Evolutionary conservation across 169 alveolate genomes (phyloP).

Genomic region (Cryptosporidium parvum): DNA sequence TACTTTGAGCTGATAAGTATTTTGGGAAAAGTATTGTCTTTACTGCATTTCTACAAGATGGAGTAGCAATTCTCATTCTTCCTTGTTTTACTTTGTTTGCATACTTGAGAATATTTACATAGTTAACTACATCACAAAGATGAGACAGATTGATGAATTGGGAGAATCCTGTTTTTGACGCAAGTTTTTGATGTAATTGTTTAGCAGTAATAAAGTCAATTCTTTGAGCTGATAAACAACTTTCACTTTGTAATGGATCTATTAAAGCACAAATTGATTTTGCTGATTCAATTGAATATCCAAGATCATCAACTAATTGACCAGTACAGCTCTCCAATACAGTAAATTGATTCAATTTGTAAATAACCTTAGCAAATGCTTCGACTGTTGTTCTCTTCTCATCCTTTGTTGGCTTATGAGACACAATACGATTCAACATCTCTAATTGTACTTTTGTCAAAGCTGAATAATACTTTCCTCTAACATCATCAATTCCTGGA

Average conservation of each 20-base stretch:
- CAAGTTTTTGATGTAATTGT: slow-evolving; percentile 63
- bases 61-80: slow-evolving; percentile 69
- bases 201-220: slow-evolving; percentile 58
- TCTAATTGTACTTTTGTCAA: slow-evolving; percentile 60
- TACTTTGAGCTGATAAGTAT: slow-evolving; percentile 55
- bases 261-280: slow-evolving; percentile 61
- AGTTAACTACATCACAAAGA: slow-evolving; percentile 57
- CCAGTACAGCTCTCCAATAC: slow-evolving; percentile 70
- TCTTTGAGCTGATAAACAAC: slow-evolving; percentile 67
- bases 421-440: slow-evolving; percentile 38
- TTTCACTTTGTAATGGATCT: slow-evolving; percentile 72
- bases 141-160: slow-evolving; percentile 66
- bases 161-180: slow-evolving; percentile 15
- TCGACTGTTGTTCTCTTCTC: slow-evolving; percentile 67
- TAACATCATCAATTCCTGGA: slow-evolving; percentile 69
- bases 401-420: slow-evolving; percentile 52
- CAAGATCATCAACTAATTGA: slow-evolving; percentile 51
- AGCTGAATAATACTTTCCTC: slow-evolving; percentile 56
- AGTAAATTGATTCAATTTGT: slow-evolving; percentile 56
- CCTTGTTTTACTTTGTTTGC: slow-evolving; percentile 56
- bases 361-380: slow-evolving; percentile 66
- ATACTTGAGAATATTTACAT: slow-evolving; percentile 64
- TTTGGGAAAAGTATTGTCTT: slow-evolving; percentile 59
- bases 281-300: slow-evolving; percentile 46
- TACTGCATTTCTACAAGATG: slow-evolving; percentile 66